Conservation (phyloP, 2,329 filamentous ascomycete species). For the Neofusicoccum cordaticola region DNA sequence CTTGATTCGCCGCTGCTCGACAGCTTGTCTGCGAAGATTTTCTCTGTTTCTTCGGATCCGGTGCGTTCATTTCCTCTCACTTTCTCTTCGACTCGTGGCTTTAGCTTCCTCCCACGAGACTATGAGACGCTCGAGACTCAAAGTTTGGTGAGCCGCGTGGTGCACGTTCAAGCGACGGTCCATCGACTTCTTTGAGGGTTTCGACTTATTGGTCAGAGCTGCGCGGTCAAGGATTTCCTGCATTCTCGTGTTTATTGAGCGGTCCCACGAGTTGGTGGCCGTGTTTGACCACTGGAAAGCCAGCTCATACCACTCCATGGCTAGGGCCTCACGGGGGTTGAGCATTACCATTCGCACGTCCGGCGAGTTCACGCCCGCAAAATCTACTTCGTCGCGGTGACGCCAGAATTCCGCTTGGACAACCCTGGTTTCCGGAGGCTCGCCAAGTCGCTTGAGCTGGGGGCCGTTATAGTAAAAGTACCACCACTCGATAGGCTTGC, state of each 20-base stretch:
- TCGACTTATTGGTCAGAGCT: not conserved
- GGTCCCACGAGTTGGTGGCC: not conserved
- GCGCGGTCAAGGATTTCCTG: not conserved
- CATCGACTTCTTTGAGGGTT: too few relatives aligned
- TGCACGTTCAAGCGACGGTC: too few relatives aligned
- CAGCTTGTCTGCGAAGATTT: too few relatives aligned
- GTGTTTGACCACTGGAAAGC: conserved; percentile 17
- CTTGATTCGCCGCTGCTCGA: too few relatives aligned
- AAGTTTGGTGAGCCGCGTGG: too few relatives aligned
- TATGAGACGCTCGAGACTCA: too few relatives aligned
- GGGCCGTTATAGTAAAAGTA: not conserved
- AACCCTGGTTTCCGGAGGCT: not conserved
- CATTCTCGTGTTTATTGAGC: not conserved
- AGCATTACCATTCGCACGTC: not conserved
- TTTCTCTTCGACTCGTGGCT: too few relatives aligned
- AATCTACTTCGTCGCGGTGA: not conserved
- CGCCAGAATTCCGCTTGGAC: not conserved
- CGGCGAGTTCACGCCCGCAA: too few relatives aligned
- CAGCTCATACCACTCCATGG: conserved; percentile 31
- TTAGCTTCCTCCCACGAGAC: too few relatives aligned
- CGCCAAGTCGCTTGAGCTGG: not conserved
- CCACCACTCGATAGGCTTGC: not conserved
- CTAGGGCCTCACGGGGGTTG: conserved; percentile 20
- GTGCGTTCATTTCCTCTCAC: too few relatives aligned
- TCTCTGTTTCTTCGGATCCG: too few relatives aligned